phyloP scores from a whole-genome alignment of 2,329 filamentous ascomycete genomes.

The Phaeoacremonium minimum region DNA sequence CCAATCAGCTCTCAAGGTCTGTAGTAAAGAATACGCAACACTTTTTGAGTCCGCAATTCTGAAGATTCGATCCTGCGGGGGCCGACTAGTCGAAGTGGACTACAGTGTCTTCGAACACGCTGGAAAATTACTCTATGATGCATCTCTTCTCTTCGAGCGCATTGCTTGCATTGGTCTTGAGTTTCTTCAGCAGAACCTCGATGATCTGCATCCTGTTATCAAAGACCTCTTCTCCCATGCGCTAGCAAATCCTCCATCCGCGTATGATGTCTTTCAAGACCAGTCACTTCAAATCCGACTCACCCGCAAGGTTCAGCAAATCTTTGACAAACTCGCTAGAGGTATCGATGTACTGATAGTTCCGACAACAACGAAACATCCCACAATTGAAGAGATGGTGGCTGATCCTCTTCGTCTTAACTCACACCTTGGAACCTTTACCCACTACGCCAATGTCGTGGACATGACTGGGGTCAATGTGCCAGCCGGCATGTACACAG shows the following conservation, averaged over 20 bases:
- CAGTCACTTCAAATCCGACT: constrained; percentile 37
- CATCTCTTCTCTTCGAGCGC: constrained; percentile 44
- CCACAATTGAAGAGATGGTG: constrained; percentile 41
- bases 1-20: constrained; percentile 7
- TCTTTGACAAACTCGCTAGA: constrained; percentile 22
- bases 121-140: constrained; percentile 46
- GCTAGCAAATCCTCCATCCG: constrained; percentile 27
- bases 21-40: constrained; percentile 21
- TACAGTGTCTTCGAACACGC: constrained; percentile 43
- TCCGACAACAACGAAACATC: constrained; percentile 41
- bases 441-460: constrained; percentile 52
- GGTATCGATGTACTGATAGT: constrained; percentile 39
- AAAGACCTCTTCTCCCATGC: constrained; percentile 35
- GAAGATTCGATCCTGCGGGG: constrained; percentile 29
- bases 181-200: constrained; percentile 27
- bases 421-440: constrained; percentile 42
- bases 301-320: constrained; percentile 32
- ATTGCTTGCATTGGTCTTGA: constrained; percentile 32
- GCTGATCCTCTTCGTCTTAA: constrained; percentile 45
- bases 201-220: constrained; percentile 44
- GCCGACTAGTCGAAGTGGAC: constrained; percentile 30
- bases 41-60: constrained; percentile 19
- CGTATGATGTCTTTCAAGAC: constrained; percentile 44
- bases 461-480: constrained; percentile 48
- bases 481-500: constrained; percentile 32